Evolutionary conservation across 2,329 filamentous ascomycete genomes (phyloP).

Genomic region (Talaromyces sp.): DNA sequence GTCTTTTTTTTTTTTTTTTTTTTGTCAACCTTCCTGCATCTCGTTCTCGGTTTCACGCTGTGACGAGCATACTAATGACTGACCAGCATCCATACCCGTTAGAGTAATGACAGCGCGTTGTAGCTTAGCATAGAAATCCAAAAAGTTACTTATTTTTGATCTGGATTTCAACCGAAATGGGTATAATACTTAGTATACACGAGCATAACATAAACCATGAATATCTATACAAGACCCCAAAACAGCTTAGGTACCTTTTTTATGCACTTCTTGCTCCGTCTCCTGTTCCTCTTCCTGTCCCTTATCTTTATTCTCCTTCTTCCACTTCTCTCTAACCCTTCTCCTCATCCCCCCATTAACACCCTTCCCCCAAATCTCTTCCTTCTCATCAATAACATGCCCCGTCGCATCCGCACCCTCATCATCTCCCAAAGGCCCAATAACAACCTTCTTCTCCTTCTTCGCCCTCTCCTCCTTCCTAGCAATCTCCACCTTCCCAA

Average conservation of each 20-base stretch:
- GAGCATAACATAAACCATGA: background rate
- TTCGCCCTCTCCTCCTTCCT: slow-evolving; percentile 13
- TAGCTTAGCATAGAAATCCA: slow-evolving; percentile 24
- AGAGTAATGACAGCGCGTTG: slow-evolving; percentile 28
- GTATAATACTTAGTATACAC: slow-evolving; percentile 3
- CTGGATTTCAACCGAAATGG: background rate
- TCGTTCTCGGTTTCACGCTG: slow-evolving; percentile 15
- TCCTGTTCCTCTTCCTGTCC: background rate
- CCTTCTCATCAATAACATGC: slow-evolving; percentile 12
- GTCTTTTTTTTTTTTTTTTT: slow-evolving; percentile 11
- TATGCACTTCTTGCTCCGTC: too few relatives aligned
- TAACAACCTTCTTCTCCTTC: slow-evolving; percentile 18
- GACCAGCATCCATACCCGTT: slow-evolving; percentile 29
- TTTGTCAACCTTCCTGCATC: slow-evolving; percentile 21
- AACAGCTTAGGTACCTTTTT: too few relatives aligned
- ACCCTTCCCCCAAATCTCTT: slow-evolving; percentile 29
- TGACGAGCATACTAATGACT: slow-evolving; percentile 30
- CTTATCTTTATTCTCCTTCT: too few relatives aligned
- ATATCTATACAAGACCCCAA: background rate
- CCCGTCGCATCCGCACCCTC: slow-evolving; percentile 1
- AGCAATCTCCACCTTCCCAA: slow-evolving; percentile 43
- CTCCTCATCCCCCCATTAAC: slow-evolving; percentile 24
- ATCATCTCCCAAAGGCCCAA: slow-evolving; percentile 11
- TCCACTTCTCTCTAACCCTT: slow-evolving; percentile 26
- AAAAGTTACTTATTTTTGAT: slow-evolving; percentile 2